Evolutionary conservation across 2,329 filamentous ascomycete species (phyloP).

Genomic region (Penicillium sp.): DNA sequence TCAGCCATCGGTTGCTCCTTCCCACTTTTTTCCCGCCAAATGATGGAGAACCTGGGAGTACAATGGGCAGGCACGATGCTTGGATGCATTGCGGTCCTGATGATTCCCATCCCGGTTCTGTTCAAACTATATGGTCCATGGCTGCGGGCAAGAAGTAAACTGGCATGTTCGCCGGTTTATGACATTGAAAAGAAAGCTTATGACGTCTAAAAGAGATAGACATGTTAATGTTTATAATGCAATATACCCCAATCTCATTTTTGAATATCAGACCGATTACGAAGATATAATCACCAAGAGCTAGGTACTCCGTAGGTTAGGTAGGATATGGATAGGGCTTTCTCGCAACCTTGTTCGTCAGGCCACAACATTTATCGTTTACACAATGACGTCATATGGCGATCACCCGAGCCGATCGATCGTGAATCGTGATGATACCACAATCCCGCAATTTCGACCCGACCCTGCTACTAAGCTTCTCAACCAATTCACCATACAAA

Average conservation of each 20-base stretch:
- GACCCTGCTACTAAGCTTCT: background rate
- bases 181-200: slow-evolving; percentile 10
- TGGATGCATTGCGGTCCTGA: slow-evolving; percentile 5
- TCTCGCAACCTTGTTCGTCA: background rate
- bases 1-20: slow-evolving; percentile 10
- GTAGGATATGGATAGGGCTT: too few species aligned
- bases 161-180: slow-evolving; percentile 10
- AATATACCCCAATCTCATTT: slow-evolving; percentile 5
- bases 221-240: background rate
- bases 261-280: background rate
- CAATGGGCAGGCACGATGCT: slow-evolving; percentile 11
- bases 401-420: background rate
- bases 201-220: slow-evolving; percentile 6
- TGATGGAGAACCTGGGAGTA: slow-evolving; percentile 10
- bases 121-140: slow-evolving; percentile 11
- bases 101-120: slow-evolving; percentile 10
- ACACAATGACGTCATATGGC: too few species aligned
- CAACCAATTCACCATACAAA: too few species aligned
- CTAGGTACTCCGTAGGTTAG: too few species aligned
- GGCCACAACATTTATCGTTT: background rate
- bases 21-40: slow-evolving; percentile 9
- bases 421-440: background rate
- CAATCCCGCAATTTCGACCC: background rate
- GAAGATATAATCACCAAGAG: too few species aligned
- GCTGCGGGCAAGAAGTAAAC: slow-evolving; percentile 4